Conservation (phyloP, 2,329 filamentous ascomycete genomes). For the Fonsecaea nubica region DNA sequence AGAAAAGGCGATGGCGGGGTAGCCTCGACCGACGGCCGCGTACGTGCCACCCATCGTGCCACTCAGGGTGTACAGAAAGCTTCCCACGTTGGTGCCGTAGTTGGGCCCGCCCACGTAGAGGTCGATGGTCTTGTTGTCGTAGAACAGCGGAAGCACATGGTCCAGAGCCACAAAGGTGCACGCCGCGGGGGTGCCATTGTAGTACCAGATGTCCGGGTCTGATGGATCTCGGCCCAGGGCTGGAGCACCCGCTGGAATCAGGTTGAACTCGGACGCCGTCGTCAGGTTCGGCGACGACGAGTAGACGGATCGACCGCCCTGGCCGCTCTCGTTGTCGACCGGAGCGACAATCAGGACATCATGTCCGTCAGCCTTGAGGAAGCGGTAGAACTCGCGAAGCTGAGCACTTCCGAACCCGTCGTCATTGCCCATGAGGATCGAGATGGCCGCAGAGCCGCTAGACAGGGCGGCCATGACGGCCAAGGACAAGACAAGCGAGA, state of each 20-base stretch:
- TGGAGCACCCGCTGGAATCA: slow-evolving; percentile 56
- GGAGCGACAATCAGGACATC: slow-evolving; percentile 54
- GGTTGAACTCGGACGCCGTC: slow-evolving; percentile 50
- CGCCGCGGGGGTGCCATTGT: slow-evolving; percentile 64
- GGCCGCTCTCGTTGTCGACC: slow-evolving; percentile 53
- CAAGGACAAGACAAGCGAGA: slow-evolving; percentile 9
- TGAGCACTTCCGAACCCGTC: slow-evolving; percentile 54
- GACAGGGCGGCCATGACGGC: slow-evolving; percentile 7
- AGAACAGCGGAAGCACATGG: slow-evolving; percentile 60
- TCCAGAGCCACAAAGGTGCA: slow-evolving; percentile 64
- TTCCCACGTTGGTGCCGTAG: slow-evolving; percentile 61
- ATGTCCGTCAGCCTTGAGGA: slow-evolving; percentile 48
- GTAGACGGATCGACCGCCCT: slow-evolving; percentile 55
- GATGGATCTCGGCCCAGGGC: slow-evolving; percentile 59
- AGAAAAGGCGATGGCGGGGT: slow-evolving; percentile 60
- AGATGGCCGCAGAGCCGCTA: slow-evolving; percentile 31
- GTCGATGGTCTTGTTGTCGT: slow-evolving; percentile 58
- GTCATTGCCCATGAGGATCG: slow-evolving; percentile 44
- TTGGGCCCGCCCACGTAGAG: slow-evolving; percentile 64
- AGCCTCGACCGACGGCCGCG: slow-evolving; percentile 56
- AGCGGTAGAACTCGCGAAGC: slow-evolving; percentile 51
- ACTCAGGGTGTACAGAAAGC: slow-evolving; percentile 61
- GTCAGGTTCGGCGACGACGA: slow-evolving; percentile 50
- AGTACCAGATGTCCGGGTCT: slow-evolving; percentile 65
- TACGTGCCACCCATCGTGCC: slow-evolving; percentile 56